Conservation (phyloP, 139 green algal genomes). For the Chlorella sorokiniana region DNA sequence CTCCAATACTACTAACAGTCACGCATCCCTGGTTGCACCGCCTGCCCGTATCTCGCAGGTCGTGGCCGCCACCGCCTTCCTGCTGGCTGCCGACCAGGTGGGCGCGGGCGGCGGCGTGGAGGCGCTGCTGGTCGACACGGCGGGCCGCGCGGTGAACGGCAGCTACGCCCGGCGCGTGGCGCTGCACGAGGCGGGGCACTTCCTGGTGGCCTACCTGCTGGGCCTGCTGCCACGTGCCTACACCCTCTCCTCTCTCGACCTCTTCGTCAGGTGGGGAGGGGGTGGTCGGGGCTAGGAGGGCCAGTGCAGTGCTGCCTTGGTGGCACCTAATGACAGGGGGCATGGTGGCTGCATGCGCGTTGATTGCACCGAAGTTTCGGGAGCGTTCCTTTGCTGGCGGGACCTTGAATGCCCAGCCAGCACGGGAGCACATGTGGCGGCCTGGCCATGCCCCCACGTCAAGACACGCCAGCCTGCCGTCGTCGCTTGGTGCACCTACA, state of each 20-base stretch:
- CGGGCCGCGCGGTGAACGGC: conserved; percentile 56
- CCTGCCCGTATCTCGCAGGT: not conserved
- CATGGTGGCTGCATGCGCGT: too few relatives aligned
- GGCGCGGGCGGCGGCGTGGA: conserved; percentile 71
- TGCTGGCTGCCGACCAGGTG: conserved; percentile 71
- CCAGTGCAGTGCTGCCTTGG: too few relatives aligned
- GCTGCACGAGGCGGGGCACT: conserved; percentile 92
- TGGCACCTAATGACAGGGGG: too few relatives aligned
- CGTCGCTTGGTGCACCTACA: too few relatives aligned
- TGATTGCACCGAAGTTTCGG: too few relatives aligned
- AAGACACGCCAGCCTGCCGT: too few relatives aligned
- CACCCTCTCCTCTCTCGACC: conserved; percentile 85
- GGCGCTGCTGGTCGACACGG: conserved; percentile 79
- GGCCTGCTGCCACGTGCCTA: conserved; percentile 91
- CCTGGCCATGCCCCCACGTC: too few relatives aligned
- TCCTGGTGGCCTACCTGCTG: conserved; percentile 93
- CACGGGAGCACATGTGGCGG: too few relatives aligned
- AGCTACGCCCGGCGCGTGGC: conserved; percentile 74
- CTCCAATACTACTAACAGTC: not conserved
- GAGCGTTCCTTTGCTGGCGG: too few relatives aligned
- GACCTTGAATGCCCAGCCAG: too few relatives aligned
- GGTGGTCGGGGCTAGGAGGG: too few relatives aligned
- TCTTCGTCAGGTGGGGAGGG: conserved; percentile 65
- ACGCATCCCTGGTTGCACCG: not conserved
- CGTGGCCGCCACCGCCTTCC: conserved; percentile 45